These are phyloP conservation scores for Umbelopsis ramanniana DNA, from an alignment of 192 early-diverging fungal genomes.

Conservation along the genomic window DNA sequence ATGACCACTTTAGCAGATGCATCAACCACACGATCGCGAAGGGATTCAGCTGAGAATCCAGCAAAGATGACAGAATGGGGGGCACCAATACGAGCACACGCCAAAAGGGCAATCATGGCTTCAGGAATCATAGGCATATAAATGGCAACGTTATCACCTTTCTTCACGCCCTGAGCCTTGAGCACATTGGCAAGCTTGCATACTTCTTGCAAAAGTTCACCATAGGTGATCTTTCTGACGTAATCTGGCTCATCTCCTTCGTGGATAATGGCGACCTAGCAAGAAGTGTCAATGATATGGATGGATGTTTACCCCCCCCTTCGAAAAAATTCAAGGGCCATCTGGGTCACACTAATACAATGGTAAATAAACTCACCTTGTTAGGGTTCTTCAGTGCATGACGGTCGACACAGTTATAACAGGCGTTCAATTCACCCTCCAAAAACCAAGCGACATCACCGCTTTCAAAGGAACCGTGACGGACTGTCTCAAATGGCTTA, in stretches of 20 bases:
- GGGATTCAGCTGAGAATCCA: slow-evolving; percentile 91
- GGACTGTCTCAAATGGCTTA: slow-evolving; percentile 75
- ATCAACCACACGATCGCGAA: slow-evolving; percentile 91
- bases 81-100: slow-evolving; percentile 91
- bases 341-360: neutral
- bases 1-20: slow-evolving; percentile 81
- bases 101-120: slow-evolving; percentile 90
- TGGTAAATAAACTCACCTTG: slow-evolving; percentile 48
- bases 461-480: slow-evolving; percentile 72
- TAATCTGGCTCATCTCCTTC: slow-evolving; percentile 90
- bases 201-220: slow-evolving; percentile 82
- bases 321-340: too few species aligned
- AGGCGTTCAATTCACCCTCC: slow-evolving; percentile 90
- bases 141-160: slow-evolving; percentile 94
- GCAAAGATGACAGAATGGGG: slow-evolving; percentile 97
- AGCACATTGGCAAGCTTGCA: slow-evolving; percentile 86
- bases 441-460: slow-evolving; percentile 96
- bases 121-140: slow-evolving; percentile 99
- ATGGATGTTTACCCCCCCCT: too few species aligned
- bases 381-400: slow-evolving; percentile 80
- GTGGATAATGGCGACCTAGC: slow-evolving; percentile 80
- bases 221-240: slow-evolving; percentile 80
- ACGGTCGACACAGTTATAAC: slow-evolving; percentile 96
- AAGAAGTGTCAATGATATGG: neutral
- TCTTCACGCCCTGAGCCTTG: slow-evolving; percentile 78